A percentile compares a stretch with the other conserved stretches of the same genome.
These are phyloP conservation scores for Penicillium thymicola DNA, from an alignment of 2,329 filamentous ascomycete species.

Conservation along the genomic window DNA sequence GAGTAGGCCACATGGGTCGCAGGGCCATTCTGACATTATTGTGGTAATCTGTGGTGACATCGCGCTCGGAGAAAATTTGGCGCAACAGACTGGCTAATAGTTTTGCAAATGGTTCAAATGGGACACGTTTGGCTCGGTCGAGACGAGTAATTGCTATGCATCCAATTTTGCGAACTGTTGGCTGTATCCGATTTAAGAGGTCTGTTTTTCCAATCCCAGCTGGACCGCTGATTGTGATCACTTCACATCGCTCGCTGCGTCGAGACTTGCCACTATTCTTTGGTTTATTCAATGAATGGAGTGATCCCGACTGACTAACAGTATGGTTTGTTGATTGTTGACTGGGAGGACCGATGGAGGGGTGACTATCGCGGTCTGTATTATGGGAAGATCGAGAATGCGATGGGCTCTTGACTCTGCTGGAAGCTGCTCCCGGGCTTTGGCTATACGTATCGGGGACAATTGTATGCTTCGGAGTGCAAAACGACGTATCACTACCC, in stretches of 20 bases:
- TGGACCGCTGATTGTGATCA: constrained; percentile 56
- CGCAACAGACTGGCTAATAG: constrained; percentile 61
- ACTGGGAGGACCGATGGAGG: constrained; percentile 33
- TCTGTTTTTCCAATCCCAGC: constrained; percentile 61
- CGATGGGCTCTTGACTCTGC: constrained; percentile 36
- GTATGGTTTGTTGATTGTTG: constrained; percentile 32
- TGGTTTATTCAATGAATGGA: constrained; percentile 32
- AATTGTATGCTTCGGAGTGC: constrained; percentile 28
- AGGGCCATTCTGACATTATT: constrained; percentile 55
- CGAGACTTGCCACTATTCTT: constrained; percentile 50
- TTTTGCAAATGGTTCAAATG: constrained; percentile 60
- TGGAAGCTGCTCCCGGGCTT: constrained; percentile 12
- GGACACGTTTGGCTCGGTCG: constrained; percentile 56
- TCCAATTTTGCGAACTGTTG: constrained; percentile 54
- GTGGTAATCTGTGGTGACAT: constrained; percentile 61
- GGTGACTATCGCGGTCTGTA: constrained; percentile 26
- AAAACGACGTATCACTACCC: constrained; percentile 35
- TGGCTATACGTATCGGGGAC: constrained; percentile 12
- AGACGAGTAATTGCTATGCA: constrained; percentile 62
- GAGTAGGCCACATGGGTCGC: constrained; percentile 55
- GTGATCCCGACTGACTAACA: constrained; percentile 32
- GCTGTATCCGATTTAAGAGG: constrained; percentile 57
- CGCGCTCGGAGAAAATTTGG: constrained; percentile 63
- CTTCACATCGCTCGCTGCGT: constrained; percentile 56
- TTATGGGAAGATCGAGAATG: constrained; percentile 38